Conservation (phyloP, 2,329 filamentous ascomycete species). For the Malbranchea zuffiana region DNA sequence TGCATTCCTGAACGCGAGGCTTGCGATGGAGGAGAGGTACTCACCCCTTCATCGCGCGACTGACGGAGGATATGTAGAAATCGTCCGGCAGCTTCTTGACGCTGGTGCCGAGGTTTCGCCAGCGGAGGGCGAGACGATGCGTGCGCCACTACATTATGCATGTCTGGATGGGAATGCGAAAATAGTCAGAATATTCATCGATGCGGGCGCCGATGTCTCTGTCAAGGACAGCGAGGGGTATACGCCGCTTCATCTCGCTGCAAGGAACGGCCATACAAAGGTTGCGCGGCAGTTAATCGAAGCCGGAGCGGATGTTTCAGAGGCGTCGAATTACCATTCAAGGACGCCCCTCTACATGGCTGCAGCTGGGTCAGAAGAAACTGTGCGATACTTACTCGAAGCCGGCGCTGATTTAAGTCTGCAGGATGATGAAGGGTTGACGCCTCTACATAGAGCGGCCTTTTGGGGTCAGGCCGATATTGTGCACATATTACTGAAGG, state of each 20-base stretch:
- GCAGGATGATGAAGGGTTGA: no score
- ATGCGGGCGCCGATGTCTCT: slow-evolving; percentile 3
- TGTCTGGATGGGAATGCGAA: background rate
- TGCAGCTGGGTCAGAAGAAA: no score
- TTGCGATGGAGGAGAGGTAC: background rate
- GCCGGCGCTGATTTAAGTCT: no score
- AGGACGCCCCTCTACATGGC: no score
- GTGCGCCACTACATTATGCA: slow-evolving; percentile 1
- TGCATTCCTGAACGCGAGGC: no score
- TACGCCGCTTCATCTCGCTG: slow-evolving; percentile 5
- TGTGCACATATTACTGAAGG: no score
- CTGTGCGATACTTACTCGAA: no score
- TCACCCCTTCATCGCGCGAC: background rate
- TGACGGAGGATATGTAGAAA: background rate
- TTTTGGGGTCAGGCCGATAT: no score
- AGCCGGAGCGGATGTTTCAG: no score
- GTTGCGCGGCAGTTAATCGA: slow-evolving; percentile 2
- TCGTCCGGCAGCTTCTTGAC: background rate
- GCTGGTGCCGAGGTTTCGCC: background rate
- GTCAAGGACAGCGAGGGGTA: background rate
- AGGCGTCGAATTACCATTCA: no score
- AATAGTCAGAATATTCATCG: background rate
- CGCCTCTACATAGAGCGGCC: no score
- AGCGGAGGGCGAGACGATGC: background rate
- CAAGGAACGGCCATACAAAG: background rate